phyloP scores from a whole-genome alignment of 2,329 filamentous ascomycete species.

The Incumbomyces delicatus region DNA sequence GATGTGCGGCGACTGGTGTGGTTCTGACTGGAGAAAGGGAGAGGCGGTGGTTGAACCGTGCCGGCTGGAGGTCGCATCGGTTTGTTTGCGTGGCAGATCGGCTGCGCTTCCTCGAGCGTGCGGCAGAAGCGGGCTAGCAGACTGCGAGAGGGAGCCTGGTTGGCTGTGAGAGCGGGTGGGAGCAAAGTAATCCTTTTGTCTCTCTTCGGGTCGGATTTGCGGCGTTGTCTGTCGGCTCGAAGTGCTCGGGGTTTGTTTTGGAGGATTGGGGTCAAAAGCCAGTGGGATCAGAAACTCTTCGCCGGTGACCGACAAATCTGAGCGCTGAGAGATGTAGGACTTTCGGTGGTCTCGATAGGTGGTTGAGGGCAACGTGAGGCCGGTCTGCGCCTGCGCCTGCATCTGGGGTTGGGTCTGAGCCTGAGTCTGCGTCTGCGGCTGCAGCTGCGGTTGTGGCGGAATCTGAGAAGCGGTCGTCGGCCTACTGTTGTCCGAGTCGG shows the following conservation, averaged over 20 bases:
- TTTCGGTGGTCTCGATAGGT: conserved; percentile 71
- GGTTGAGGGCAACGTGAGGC: conserved; percentile 60
- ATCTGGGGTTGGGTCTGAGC: conserved; percentile 39
- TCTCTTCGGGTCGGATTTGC: conserved; percentile 22
- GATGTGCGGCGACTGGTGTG: conserved; percentile 10
- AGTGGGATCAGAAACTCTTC: conserved; percentile 70
- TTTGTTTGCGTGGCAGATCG: conserved; percentile 42
- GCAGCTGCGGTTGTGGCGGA: conserved; percentile 22
- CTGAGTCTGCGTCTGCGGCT: conserved; percentile 13
- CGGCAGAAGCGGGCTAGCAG: conserved; percentile 67
- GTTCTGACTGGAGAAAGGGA: conserved; percentile 10
- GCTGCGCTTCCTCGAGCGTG: conserved; percentile 53
- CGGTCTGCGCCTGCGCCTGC: conserved; percentile 28
- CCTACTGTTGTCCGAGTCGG: conserved; percentile 1
- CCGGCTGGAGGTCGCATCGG: conserved; percentile 22
- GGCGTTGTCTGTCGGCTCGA: conserved; percentile 28
- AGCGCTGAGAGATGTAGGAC: conserved; percentile 53
- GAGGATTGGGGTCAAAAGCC: conserved; percentile 60
- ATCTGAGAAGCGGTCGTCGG: conserved; percentile 21
- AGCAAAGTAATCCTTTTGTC: conserved; percentile 10
- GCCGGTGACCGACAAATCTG: conserved; percentile 46
- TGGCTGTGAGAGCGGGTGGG: conserved; percentile 6
- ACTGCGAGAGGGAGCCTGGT: conserved; percentile 4
- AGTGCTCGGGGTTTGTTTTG: conserved; percentile 44
- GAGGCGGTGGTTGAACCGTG: conserved; percentile 18